Conservation (phyloP, 2,329 filamentous ascomycete genomes). For the Nannizziopsis arthrosporioides region DNA sequence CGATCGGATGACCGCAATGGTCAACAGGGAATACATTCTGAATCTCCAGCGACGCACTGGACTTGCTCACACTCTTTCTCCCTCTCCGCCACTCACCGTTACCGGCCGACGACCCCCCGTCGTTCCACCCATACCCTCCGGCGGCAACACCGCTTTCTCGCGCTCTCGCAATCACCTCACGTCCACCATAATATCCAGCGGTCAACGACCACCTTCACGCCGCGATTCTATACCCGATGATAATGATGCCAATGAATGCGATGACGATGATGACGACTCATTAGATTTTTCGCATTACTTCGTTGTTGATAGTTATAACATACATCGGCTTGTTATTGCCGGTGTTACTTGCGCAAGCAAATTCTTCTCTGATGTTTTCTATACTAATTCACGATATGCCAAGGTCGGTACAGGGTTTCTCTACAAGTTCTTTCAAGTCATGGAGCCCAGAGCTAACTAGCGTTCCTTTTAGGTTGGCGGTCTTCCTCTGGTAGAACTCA, state of each 20-base stretch:
- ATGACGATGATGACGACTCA: constrained; percentile 17
- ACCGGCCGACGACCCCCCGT: constrained; percentile 16
- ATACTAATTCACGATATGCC: constrained; percentile 96
- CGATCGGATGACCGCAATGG: constrained; percentile 94
- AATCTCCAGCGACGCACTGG: constrained; percentile 15
- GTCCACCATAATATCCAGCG: neutral
- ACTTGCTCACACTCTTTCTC: constrained; percentile 15
- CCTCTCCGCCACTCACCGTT: constrained; percentile 17
- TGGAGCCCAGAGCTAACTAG: neutral
- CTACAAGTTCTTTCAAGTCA: neutral
- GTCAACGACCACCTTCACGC: neutral
- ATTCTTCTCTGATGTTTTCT: constrained; percentile 98
- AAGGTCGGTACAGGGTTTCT: constrained; percentile 54
- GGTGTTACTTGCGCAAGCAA: constrained; percentile 98
- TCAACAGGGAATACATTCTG: constrained; percentile 53
- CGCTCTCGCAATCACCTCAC: neutral
- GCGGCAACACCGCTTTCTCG: constrained; percentile 1
- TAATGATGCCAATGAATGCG: constrained; percentile 2
- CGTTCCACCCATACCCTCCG: constrained; percentile 16
- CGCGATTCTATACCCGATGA: neutral
- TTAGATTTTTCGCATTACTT: constrained; percentile 57
- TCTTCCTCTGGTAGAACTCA: constrained; percentile 79
- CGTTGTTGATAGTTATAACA: constrained; percentile 98
- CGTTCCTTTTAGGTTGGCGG: constrained; percentile 63
- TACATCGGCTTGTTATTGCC: constrained; percentile 89